Conservation (phyloP, 2,329 filamentous ascomycete genomes). For the Apiospora malaysiana region DNA sequence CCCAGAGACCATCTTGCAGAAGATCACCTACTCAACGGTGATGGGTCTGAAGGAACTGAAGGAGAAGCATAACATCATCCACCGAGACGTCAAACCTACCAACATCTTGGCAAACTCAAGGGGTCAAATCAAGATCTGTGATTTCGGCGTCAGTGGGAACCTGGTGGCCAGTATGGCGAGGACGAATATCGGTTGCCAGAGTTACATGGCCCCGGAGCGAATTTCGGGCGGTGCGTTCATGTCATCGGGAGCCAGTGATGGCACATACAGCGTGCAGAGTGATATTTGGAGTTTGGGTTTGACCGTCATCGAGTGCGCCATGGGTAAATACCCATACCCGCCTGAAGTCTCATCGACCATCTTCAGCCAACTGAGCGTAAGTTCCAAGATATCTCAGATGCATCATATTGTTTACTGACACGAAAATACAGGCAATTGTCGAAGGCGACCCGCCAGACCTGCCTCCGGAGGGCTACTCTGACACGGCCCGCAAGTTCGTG, state of each 20-base stretch:
- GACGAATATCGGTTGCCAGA: constrained; percentile 98
- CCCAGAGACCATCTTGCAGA: constrained; percentile 84
- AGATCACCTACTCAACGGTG: constrained; percentile 88
- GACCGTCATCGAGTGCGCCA: constrained; percentile 93
- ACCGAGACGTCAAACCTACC: constrained; percentile 98
- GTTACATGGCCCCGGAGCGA: constrained; percentile 97
- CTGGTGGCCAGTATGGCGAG: constrained; percentile 96
- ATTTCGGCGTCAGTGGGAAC: constrained; percentile 97
- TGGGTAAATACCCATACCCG: constrained; percentile 94
- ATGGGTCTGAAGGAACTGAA: constrained; percentile 93
- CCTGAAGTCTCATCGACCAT: constrained; percentile 98
- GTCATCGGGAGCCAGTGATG: constrained; percentile 72
- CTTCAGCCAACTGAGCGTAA: constrained; percentile 94
- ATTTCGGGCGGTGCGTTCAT: constrained; percentile 87
- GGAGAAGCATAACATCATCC: constrained; percentile 98
- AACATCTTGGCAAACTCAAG: constrained; percentile 92
- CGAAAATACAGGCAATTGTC: constrained; percentile 79
- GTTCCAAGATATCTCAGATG: constrained; percentile 47
- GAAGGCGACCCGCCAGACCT: constrained; percentile 94
- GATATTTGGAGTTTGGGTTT: constrained; percentile 97
- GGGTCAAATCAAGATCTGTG: constrained; percentile 96
- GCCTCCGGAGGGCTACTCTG: constrained; percentile 78
- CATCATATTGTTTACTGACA: constrained; percentile 27
- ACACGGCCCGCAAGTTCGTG: constrained; percentile 85
- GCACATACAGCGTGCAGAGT: constrained; percentile 96